Conservation (phyloP, 768 basidiomycete species). For the Lactarius deliciosus region DNA sequence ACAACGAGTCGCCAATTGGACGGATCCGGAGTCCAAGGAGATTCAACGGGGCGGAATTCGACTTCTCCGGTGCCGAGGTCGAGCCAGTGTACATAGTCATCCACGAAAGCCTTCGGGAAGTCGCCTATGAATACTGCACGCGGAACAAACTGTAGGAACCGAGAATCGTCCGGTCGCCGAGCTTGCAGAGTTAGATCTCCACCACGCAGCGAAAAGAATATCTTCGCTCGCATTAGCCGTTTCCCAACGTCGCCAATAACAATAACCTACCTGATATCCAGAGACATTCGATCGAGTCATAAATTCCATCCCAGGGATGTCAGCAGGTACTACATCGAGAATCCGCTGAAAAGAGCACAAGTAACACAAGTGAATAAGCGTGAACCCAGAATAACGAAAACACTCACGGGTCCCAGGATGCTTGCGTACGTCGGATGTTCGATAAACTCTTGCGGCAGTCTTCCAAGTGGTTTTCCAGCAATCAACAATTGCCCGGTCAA, state of each 20-base stretch:
- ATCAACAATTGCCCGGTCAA: conserved; percentile 4
- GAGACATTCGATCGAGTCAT: background rate
- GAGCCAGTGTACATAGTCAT: conserved; percentile 37
- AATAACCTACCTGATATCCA: background rate
- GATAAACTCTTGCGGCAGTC: conserved; percentile 7
- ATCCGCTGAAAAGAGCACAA: background rate
- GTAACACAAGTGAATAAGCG: background rate
- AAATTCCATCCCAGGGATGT: too few species aligned
- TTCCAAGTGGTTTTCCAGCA: conserved; percentile 9
- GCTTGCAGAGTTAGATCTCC: background rate
- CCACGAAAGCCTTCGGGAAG: conserved; percentile 34
- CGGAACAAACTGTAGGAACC: conserved; percentile 44
- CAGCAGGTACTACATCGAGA: background rate
- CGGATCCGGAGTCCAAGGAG: conserved; percentile 32
- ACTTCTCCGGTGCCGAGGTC: conserved; percentile 30
- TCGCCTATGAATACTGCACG: conserved; percentile 33
- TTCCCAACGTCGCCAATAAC: background rate
- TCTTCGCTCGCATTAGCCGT: background rate
- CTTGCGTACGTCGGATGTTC: conserved; percentile 12
- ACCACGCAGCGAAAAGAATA: background rate
- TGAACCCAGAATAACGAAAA: background rate
- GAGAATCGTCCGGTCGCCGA: too few species aligned
- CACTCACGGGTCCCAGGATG: conserved; percentile 4
- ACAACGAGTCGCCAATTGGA: background rate
- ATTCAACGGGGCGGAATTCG: conserved; percentile 31